These are phyloP conservation scores for Silybum marianum DNA, from an alignment of 129 eudicot species.

Conservation along the genomic window DNA sequence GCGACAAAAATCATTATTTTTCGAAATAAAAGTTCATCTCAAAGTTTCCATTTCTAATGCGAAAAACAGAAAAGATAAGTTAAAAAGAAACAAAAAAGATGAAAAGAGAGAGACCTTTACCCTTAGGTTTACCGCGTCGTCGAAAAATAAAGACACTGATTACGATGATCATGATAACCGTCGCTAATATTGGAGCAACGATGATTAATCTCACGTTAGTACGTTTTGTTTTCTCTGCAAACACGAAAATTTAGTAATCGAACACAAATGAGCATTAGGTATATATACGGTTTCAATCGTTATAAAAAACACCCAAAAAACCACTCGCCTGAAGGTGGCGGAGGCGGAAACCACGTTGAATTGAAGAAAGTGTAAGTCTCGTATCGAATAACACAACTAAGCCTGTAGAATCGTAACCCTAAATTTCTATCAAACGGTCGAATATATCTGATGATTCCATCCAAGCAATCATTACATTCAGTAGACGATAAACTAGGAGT, in stretches of 20 bases:
- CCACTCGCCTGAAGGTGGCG: conserved; percentile 4
- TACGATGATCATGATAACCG: neutral
- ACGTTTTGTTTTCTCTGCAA: neutral
- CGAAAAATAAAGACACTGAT: conserved; percentile 1
- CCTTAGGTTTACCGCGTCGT: neutral
- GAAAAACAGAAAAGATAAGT: neutral
- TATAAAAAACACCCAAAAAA: neutral
- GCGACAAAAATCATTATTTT: neutral
- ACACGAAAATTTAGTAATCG: neutral
- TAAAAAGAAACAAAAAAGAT: too few relatives aligned
- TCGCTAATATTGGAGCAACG: conserved; percentile 20
- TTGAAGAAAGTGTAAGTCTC: conserved; percentile 36
- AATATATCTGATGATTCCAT: neutral
- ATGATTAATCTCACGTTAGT: neutral
- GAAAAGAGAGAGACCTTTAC: neutral
- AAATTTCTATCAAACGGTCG: neutral
- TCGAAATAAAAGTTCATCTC: neutral
- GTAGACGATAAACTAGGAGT: conserved; percentile 48
- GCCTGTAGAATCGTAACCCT: conserved; percentile 30
- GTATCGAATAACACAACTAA: conserved; percentile 50
- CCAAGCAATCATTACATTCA: conserved; percentile 41
- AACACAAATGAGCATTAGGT: neutral
- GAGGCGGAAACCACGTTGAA: conserved; percentile 30
- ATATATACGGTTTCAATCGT: neutral
- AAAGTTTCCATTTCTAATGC: neutral